These are phyloP conservation scores for Ceratobasidium sp. DNA, from an alignment of 1,284 basidiomycete species.

Conservation along the genomic window DNA sequence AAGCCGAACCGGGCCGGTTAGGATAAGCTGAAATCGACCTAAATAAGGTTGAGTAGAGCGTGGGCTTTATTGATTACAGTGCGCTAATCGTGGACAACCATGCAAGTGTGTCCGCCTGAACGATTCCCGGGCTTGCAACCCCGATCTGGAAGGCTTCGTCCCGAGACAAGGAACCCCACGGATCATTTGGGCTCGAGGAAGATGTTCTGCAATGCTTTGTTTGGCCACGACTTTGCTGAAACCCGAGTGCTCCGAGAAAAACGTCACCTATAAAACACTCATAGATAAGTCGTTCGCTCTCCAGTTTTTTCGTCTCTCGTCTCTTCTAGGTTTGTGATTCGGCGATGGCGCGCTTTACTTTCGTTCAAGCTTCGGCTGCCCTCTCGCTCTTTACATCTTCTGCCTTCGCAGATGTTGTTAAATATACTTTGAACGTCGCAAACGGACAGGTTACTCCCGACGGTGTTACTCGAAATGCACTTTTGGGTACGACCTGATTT, in stretches of 20 bases:
- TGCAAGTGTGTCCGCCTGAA: not conserved
- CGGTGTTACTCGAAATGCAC: conserved; percentile 56
- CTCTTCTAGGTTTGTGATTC: conserved; percentile 14
- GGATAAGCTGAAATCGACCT: not conserved
- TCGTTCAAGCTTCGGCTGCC: conserved; percentile 39
- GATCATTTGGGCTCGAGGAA: conserved; percentile 10
- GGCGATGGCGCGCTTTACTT: conserved; percentile 15
- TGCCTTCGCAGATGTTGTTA: conserved; percentile 23
- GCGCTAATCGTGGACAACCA: not conserved
- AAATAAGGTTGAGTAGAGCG: not conserved
- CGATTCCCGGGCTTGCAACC: not conserved
- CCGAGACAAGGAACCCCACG: conserved; percentile 5
- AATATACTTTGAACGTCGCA: conserved; percentile 34
- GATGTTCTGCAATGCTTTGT: not conserved
- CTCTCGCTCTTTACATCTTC: conserved; percentile 43
- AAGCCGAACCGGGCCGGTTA: not conserved
- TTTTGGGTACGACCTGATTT: conserved; percentile 18
- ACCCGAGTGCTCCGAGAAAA: not conserved
- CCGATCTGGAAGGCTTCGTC: not conserved
- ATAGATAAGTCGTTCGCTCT: not conserved
- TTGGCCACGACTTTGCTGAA: not conserved
- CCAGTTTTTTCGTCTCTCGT: not conserved
- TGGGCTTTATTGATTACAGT: not conserved
- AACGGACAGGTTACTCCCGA: conserved; percentile 53
- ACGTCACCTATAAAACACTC: not conserved